A percentile compares a stretch with the other conserved stretches of the same genome.
These are phyloP conservation scores for Brassica carinata DNA, from an alignment of 345 rosid species.

Conservation along the genomic window DNA sequence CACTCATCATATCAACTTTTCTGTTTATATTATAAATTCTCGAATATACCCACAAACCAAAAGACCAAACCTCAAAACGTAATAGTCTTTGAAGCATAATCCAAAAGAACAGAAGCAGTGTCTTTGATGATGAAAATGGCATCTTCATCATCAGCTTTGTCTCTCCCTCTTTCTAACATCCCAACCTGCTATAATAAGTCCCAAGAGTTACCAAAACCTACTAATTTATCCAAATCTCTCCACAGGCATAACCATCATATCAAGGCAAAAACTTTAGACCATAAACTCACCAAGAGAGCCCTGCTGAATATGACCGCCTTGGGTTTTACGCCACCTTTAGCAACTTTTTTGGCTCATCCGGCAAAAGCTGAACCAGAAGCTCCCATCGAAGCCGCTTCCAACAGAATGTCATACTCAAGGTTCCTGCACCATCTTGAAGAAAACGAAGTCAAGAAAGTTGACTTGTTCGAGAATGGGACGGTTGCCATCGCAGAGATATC, in stretches of 20 bases:
- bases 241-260: slow-evolving; percentile 33
- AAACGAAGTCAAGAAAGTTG: slow-evolving; percentile 62
- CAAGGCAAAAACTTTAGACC: slow-evolving; percentile 24
- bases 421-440: slow-evolving; percentile 64
- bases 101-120: not conserved
- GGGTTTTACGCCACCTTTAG: slow-evolving; percentile 39
- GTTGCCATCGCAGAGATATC: slow-evolving; percentile 66
- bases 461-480: slow-evolving; percentile 71
- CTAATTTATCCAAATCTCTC: slow-evolving; percentile 33
- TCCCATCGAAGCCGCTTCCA: slow-evolving; percentile 55
- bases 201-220: slow-evolving; percentile 43
- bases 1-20: slow-evolving; percentile 2
- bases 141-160: slow-evolving; percentile 43
- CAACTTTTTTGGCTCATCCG: slow-evolving; percentile 31
- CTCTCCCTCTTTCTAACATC: slow-evolving; percentile 46
- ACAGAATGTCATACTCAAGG: slow-evolving; percentile 59
- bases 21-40: slow-evolving; percentile 25
- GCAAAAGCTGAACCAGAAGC: slow-evolving; percentile 59
- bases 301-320: slow-evolving; percentile 46
- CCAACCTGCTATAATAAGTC: slow-evolving; percentile 49
- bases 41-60: not conserved
- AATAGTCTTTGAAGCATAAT: not conserved
- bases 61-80: slow-evolving; percentile 1
- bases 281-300: slow-evolving; percentile 47
- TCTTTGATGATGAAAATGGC: slow-evolving; percentile 19